phyloP scores from a whole-genome alignment of 176 grass and related monocot species.

The Ananas comosus region DNA sequence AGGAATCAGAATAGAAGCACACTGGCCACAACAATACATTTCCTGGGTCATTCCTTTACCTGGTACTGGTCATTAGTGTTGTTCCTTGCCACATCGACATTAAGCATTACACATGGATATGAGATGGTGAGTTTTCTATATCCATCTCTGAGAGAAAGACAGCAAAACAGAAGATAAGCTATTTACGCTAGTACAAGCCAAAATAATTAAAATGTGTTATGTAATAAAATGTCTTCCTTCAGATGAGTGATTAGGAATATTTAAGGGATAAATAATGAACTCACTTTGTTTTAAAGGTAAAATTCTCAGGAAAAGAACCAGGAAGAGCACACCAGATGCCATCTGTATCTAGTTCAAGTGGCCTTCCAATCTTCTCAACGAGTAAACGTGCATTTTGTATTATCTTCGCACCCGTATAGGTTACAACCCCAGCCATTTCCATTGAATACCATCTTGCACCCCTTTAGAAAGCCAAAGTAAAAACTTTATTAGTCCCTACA shows the following conservation, averaged over 20 bases:
- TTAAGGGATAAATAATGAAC: constrained; percentile 13
- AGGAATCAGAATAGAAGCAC: constrained; percentile 11
- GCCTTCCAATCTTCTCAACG: constrained; percentile 94
- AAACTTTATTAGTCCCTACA: constrained; percentile 15
- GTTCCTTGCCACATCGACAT: constrained; percentile 86
- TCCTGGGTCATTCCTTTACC: constrained; percentile 37
- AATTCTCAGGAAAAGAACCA: constrained; percentile 93
- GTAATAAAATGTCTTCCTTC: no score
- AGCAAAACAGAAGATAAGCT: constrained; percentile 20
- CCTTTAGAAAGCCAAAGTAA: constrained; percentile 41
- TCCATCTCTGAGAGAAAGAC: constrained; percentile 50
- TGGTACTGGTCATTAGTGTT: constrained; percentile 99
- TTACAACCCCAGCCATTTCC: constrained; percentile 99
- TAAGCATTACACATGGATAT: constrained; percentile 96
- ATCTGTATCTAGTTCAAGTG: constrained; percentile 94
- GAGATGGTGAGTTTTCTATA: constrained; percentile 80
- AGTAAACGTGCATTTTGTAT: constrained; percentile 93
- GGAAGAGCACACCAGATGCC: constrained; percentile 99
- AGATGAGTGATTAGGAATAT: background rate
- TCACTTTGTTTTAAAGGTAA: constrained; percentile 82
- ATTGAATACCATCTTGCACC: constrained; percentile 99
- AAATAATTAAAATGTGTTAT: constrained; percentile 11
- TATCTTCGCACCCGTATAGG: constrained; percentile 97
- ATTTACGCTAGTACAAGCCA: constrained; percentile 9
- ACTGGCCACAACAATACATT: constrained; percentile 9